A percentile compares a stretch with the other conserved stretches of the same genome.
Evolutionary conservation across 371 early-diverging fungal genomes (phyloP).

Genomic region (Zopfochytrium polystomum): DNA sequence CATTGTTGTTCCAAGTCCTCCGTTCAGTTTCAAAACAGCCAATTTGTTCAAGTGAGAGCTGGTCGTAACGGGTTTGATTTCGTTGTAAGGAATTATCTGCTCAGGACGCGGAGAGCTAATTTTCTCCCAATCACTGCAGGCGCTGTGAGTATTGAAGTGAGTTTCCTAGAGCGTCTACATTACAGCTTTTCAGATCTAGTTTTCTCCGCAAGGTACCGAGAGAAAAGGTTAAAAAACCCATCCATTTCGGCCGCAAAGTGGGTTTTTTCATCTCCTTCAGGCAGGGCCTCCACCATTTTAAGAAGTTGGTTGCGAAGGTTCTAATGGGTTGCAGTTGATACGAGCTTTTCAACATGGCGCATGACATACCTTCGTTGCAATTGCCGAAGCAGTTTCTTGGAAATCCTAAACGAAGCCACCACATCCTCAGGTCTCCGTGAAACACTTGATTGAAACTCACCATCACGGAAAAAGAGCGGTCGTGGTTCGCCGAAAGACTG

Average conservation of each 20-base stretch:
- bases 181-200: slow-evolving; percentile 79
- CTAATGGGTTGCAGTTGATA: background rate
- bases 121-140: slow-evolving; percentile 82
- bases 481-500: slow-evolving; percentile 11
- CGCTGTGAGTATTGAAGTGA: background rate
- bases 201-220: slow-evolving; percentile 76
- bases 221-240: slow-evolving; percentile 85
- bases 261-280: slow-evolving; percentile 31
- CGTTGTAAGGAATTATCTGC: slow-evolving; percentile 70
- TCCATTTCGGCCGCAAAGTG: slow-evolving; percentile 64
- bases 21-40: slow-evolving; percentile 98
- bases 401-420: slow-evolving; percentile 31
- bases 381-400: slow-evolving; percentile 38
- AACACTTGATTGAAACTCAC: slow-evolving; percentile 2
- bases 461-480: slow-evolving; percentile 23
- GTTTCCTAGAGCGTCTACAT: slow-evolving; percentile 36
- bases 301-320: slow-evolving; percentile 47
- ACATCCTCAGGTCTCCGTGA: background rate
- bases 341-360: background rate
- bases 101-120: slow-evolving; percentile 87
- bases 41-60: slow-evolving; percentile 73
- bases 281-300: slow-evolving; percentile 37
- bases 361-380: slow-evolving; percentile 30
- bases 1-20: slow-evolving; percentile 99
- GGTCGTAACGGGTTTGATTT: slow-evolving; percentile 53